Base-by-base conservation (phyloP, 148 eudicot genomes). In the Hydrangea macrophylla region DNA sequence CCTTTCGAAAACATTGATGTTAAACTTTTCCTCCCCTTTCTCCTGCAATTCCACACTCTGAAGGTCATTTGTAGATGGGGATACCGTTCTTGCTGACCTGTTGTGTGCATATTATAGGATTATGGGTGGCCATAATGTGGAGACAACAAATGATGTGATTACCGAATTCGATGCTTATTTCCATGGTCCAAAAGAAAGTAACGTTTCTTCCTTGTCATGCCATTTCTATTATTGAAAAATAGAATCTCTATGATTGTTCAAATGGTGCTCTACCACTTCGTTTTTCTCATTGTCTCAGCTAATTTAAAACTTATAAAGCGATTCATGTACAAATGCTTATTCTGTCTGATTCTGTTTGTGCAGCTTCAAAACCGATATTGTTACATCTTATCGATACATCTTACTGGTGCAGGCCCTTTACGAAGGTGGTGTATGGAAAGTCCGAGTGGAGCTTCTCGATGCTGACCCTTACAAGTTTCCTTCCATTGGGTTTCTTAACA, bases 161-260 rank as follows among this genome's bases (percentile, higher is more conserved):
- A 83, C 71, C 27, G 90, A 91, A 70, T 83, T 91, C 79, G 81
- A 84, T 74, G 95, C 88, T 70, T 69, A 82, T 64, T 91, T 91
- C 67, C 85, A 85, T 80, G 97, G 97, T 58, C 97, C 97, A 9
- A 91, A 91, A 83, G 92, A 88, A 42, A 86, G 97, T 91, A 91
- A 63, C 65, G 68, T 70, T 55, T 18, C 55, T 64, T 55, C 55
- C 24, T 32, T 62, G 20, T 27, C 35, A 20, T 65, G 25, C 15
- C 4, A 55, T 7, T 69, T 15, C 40, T 23, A 30, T 45, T 20
- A 11, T 50, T 59, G 56, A 48, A 45, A n/a, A 44, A 60, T 22
- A 58, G 70, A 50, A 65, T 51, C 31, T 30, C 24, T 25, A 37
- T 35, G 7, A 10, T 58, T 65, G 11, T 51, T 73, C 23, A 10